phyloP scores from a whole-genome alignment of 2,329 filamentous ascomycete genomes.

The Onygenales sp. region DNA sequence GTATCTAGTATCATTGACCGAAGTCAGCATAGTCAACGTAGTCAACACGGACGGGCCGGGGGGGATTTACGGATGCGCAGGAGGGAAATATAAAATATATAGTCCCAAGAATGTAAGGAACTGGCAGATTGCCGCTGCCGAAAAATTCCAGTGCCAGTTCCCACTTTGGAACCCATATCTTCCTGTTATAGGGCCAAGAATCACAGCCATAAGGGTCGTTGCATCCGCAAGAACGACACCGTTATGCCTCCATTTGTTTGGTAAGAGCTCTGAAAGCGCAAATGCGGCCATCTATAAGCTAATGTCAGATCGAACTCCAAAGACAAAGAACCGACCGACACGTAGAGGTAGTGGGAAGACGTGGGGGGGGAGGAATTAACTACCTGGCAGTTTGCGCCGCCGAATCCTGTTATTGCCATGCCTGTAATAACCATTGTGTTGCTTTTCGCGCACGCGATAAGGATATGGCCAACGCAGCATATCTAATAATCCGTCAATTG shows the following conservation, averaged over 20 bases:
- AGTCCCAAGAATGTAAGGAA: constrained; percentile 37
- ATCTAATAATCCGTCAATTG: constrained; percentile 10
- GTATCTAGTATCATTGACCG: constrained; percentile 18
- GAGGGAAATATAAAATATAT: constrained; percentile 32
- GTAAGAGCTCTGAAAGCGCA: constrained; percentile 39
- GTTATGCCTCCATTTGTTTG: constrained; percentile 41
- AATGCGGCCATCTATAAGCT: constrained; percentile 29
- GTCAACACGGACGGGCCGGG: constrained; percentile 12
- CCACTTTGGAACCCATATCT: constrained; percentile 31
- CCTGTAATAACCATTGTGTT: constrained; percentile 31
- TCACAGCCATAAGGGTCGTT: constrained; percentile 36
- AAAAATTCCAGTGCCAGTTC: constrained; percentile 40
- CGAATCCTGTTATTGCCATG: constrained; percentile 36
- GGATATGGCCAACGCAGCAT: constrained; percentile 29
- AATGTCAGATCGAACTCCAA: neutral
- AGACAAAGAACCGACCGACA: neutral
- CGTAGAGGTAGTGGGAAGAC: neutral
- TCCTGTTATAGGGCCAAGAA: constrained; percentile 38
- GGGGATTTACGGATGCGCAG: constrained; percentile 27
- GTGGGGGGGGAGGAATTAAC: neutral
- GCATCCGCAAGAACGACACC: constrained; percentile 36
- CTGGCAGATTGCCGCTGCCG: constrained; percentile 33
- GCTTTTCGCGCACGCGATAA: constrained; percentile 32
- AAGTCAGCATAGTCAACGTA: constrained; percentile 23
- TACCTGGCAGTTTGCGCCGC: constrained; percentile 36